These are phyloP conservation scores for Lentinus tigrinus DNA, from an alignment of 768 basidiomycete species.

Conservation along the genomic window DNA sequence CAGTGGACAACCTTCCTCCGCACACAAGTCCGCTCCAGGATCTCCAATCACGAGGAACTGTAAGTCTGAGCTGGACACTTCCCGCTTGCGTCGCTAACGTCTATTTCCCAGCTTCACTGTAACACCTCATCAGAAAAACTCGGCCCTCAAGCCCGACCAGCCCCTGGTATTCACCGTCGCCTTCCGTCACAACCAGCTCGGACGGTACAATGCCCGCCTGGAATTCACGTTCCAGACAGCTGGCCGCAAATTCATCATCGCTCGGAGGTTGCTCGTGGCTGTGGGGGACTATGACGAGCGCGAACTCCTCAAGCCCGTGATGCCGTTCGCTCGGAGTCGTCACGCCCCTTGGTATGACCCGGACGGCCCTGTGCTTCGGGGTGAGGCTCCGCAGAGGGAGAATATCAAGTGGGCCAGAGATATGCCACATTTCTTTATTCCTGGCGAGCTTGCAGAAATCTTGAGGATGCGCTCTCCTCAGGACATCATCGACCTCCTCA, in stretches of 20 bases:
- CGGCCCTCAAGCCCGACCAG: not conserved
- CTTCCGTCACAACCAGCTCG: constrained; percentile 33
- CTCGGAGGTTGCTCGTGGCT: constrained; percentile 41
- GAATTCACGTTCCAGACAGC: constrained; percentile 50
- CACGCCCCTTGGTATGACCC: constrained; percentile 21
- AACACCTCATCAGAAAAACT: not conserved
- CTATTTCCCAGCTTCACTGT: not conserved
- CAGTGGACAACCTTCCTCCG: constrained; percentile 13
- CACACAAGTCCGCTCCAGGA: not conserved
- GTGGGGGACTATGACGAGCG: constrained; percentile 49
- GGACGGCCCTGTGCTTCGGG: constrained; percentile 18
- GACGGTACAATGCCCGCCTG: constrained; percentile 51
- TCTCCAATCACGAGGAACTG: constrained; percentile 3
- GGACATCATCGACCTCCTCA: constrained; percentile 33
- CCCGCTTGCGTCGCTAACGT: not conserved
- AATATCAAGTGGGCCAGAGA: constrained; percentile 1
- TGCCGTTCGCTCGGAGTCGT: constrained; percentile 46
- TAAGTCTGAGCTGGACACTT: too few species aligned
- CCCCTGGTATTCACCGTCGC: constrained; percentile 27
- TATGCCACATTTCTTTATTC: constrained; percentile 2
- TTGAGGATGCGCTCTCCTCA: constrained; percentile 23
- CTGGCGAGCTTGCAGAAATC: constrained; percentile 6
- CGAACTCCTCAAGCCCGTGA: constrained; percentile 41
- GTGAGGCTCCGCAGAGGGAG: constrained; percentile 8
- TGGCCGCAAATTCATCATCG: constrained; percentile 51